Base-by-base conservation (phyloP, 225 moss, liverwort and hornwort species). In the Bryoerythrophyllum caledonicum region DNA sequence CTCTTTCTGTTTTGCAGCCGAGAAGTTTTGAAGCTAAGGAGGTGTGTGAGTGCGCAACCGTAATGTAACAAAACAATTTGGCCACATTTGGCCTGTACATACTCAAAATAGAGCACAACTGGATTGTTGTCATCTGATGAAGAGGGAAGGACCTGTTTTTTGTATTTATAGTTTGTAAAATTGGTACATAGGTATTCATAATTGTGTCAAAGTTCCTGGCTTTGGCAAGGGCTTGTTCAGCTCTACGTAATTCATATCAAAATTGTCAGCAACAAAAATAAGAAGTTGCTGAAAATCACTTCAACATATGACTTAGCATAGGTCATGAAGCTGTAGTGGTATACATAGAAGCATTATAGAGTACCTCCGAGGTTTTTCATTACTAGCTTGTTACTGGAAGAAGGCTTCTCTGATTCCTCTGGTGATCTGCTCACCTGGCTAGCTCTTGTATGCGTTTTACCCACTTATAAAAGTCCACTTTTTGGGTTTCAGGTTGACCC, bases 11-110 rank as follows among this genome's bases (percentile, higher is more conserved):
- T 63, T 64, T 72, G 57, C 82, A 82, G 78, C 49, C 62, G 64
- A 65, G 82, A 65, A 56, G 69, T 77, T 70, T 69, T 82, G 82
- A 82, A 73, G 63, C 60, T 78, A 21, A 78, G 82, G 69, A 77
- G 78, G 74, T 74, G 78, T 74, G 55, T 41, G 41, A 82, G 82
- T 70, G 82, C 74, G 48, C 78, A 78, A 74, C 46, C 78, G 63
- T 82, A 28, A 82, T 24, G 44, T 57, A 12, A 52, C 53, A 41
- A 16, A 15, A 30, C 34, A 67, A 73, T 15, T 68, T 76, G 65
- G 73, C 63, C 68, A 63, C 34, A 34, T 55, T 21, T 63, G 73
- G 73, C 67, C 60, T 82, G 81, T 82, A 82, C 52, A 82, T 77
- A 73, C 28, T 51, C 4, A 43, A 57, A 72, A 40, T 28, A n/a